Conservation (phyloP, 2,329 filamentous ascomycete species). For the Kalaharituber pfeilii region DNA sequence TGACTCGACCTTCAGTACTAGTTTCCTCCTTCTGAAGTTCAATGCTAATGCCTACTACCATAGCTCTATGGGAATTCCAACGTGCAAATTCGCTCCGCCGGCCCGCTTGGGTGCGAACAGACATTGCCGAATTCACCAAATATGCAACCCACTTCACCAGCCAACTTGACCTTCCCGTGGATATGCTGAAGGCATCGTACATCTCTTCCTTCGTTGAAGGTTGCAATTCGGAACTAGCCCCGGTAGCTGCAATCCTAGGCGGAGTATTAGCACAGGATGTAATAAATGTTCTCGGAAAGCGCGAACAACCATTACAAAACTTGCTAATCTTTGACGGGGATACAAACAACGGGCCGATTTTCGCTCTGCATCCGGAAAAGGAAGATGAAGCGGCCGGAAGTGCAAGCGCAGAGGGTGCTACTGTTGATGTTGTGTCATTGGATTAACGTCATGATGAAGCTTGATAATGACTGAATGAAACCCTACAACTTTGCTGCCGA, state of each 20-base stretch:
- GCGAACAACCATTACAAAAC: slow-evolving; percentile 92
- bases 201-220: slow-evolving; percentile 62
- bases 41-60: slow-evolving; percentile 2
- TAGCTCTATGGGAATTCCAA: slow-evolving; percentile 82
- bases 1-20: too few species aligned
- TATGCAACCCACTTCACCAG: slow-evolving; percentile 63
- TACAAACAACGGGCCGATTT: slow-evolving; percentile 58
- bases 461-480: too few species aligned
- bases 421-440: neutral
- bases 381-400: slow-evolving; percentile 7
- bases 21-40: neutral
- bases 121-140: slow-evolving; percentile 59
- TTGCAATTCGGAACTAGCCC: slow-evolving; percentile 64
- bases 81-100: slow-evolving; percentile 29
- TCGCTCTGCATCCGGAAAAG: slow-evolving; percentile 57
- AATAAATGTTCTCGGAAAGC: slow-evolving; percentile 81
- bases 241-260: slow-evolving; percentile 75
- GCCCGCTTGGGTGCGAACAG: slow-evolving; percentile 31
- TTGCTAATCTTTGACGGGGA: slow-evolving; percentile 82
- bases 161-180: slow-evolving; percentile 49
- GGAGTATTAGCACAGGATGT: slow-evolving; percentile 88
- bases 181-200: slow-evolving; percentile 52
- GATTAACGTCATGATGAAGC: too few species aligned
- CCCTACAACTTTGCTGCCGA: too few species aligned
- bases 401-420: neutral